Base-by-base conservation (phyloP, 257 asterid genomes). In the Ocimum tenuiflorum region DNA sequence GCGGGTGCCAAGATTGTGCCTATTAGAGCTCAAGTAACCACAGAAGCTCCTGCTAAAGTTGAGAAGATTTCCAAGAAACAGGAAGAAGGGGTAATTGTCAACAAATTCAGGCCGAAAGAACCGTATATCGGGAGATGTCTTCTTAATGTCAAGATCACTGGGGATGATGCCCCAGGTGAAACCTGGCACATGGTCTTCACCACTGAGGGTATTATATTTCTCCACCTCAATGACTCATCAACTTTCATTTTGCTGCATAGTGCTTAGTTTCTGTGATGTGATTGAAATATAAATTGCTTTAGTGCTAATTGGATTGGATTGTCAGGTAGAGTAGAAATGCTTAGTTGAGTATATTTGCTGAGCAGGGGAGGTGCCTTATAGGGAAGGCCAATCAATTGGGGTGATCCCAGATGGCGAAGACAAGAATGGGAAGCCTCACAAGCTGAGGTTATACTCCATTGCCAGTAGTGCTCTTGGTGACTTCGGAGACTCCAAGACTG, bases 401-500 rank as follows among this genome's bases (percentile, higher is more conserved):
- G 85, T 89, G 38, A 87, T 92, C 52, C 73, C 98, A 0, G 98
- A 92, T 49, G 98, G 98, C 39, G 23, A 77, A 59, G 98, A 92
- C 89, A 85, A 88, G 79, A 92, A 87, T 46, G 98, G 91, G 47
- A 92, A 87, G n/a, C n/a, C n/a, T n/a, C n/a, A n/a, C n/a, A n/a
- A n/a, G n/a, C n/a, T n/a, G n/a, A n/a, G n/a, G n/a, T 67, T 92
- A 75, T 92, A 92, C 85, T 89, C 98, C 0, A 92, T 92, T 71
- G 97, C 97, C 42, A 92, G 98, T 85, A 92, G 97, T 63, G 97
- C 98, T 74, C 67, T 92, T 46, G 98, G 98, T 27, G 98, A 91
- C n/a, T n/a, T n/a, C n/a, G n/a, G n/a, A n/a, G n/a, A n/a, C n/a
- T n/a, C n/a, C n/a, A n/a, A n/a, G n/a, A 92, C 97, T 48, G 98